Evolutionary conservation across 306 rosid genomes (phyloP).

Genomic region (Fragaria ananassa): DNA sequence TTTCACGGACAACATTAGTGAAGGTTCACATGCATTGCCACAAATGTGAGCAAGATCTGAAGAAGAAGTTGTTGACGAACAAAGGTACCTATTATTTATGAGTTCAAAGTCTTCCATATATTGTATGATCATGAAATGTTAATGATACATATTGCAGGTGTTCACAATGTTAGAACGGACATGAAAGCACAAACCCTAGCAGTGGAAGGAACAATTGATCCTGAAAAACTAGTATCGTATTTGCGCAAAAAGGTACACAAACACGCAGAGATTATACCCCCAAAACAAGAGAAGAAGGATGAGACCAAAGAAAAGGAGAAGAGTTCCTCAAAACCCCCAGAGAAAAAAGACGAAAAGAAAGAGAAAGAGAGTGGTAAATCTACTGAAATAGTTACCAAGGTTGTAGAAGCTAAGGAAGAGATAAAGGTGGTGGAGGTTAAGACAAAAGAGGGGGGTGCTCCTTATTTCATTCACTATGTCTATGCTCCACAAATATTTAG

Average conservation of each 20-base stretch:
- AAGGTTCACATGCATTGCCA: conserved; percentile 79
- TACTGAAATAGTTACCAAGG: conserved; percentile 24
- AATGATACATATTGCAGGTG: conserved; percentile 31
- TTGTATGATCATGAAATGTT: background rate
- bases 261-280: conserved; percentile 49
- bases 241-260: conserved; percentile 57
- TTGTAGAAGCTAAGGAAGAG: conserved; percentile 21
- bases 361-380: background rate
- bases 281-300: conserved; percentile 39
- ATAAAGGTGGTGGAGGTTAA: conserved; percentile 43
- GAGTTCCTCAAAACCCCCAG: conserved; percentile 4
- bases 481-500: conserved; percentile 72
- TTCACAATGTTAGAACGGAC: conserved; percentile 66
- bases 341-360: conserved; percentile 2
- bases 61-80: conserved; percentile 48
- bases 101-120: background rate
- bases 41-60: conserved; percentile 77
- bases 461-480: conserved; percentile 73
- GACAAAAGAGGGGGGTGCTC: conserved; percentile 40
- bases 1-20: conserved; percentile 45
- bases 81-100: conserved; percentile 40
- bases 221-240: conserved; percentile 49
- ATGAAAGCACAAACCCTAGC: conserved; percentile 49
- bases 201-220: conserved; percentile 70
- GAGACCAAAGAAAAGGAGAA: conserved; percentile 28